These are phyloP conservation scores for Diaporthe velutina DNA, from an alignment of 2,329 filamentous ascomycete species.

Conservation along the genomic window DNA sequence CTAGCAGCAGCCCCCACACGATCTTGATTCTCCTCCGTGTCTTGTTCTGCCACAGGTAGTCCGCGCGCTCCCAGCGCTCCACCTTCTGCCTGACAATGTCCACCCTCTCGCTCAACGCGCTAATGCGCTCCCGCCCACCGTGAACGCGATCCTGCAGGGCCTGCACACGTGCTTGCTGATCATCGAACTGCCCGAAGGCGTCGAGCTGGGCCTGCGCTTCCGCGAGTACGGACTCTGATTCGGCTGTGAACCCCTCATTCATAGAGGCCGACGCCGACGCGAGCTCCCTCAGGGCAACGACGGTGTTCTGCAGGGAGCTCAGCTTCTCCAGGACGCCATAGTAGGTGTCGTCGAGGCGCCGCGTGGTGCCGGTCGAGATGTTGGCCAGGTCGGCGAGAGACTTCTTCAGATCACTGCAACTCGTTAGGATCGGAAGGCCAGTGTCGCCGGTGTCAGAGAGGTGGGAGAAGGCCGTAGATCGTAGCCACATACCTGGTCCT, in stretches of 20 bases:
- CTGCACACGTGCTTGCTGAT: conserved; percentile 74
- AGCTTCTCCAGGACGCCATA: conserved; percentile 80
- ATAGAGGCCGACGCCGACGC: conserved; percentile 71
- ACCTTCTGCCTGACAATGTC: conserved; percentile 74
- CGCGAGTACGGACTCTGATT: conserved; percentile 69
- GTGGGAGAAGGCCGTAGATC: neutral
- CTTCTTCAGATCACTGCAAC: conserved; percentile 62
- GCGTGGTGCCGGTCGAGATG: conserved; percentile 73
- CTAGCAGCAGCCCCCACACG: conserved; percentile 71
- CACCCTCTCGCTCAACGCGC: conserved; percentile 72
- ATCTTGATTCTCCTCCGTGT: conserved; percentile 73
- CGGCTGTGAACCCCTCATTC: conserved; percentile 69
- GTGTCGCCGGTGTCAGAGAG: conserved; percentile 7
- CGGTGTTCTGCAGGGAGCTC: conserved; percentile 72
- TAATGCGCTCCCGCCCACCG: conserved; percentile 70
- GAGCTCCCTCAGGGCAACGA: conserved; percentile 76
- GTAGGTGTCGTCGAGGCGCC: conserved; percentile 80
- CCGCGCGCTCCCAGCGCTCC: conserved; percentile 75
- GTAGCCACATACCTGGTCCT: conserved; percentile 55
- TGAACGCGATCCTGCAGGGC: conserved; percentile 73
- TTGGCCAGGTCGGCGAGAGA: conserved; percentile 67
- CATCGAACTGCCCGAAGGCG: conserved; percentile 71
- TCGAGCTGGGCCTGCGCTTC: conserved; percentile 74
- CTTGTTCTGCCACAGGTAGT: conserved; percentile 76
- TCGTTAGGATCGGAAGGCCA: conserved; percentile 23